Base-by-base conservation (phyloP, 768 basidiomycete species). In the Mycena chlorophos region DNA sequence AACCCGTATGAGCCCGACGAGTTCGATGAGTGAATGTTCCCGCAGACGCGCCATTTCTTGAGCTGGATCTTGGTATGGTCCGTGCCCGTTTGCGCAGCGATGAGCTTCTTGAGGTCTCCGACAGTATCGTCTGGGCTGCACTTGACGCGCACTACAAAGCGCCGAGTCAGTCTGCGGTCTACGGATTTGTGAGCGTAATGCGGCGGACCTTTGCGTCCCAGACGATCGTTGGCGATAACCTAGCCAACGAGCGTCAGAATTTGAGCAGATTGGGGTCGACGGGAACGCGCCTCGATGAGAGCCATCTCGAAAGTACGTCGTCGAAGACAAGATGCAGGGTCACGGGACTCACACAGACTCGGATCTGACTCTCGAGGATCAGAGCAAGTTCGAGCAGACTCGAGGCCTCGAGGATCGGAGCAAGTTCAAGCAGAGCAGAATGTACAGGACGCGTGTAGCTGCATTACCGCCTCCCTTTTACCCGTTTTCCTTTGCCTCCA, bases 121-220 rank as follows among this genome's bases (percentile, higher is more conserved):
- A 99, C 92, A 1, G 97, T 98, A 69, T 99, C 97, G 14, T 96
- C 87, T 4, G 92, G 84, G 71, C 87, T 88, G 76, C 95, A 97
- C 73, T 98, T 97, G 67, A 98, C 93, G 61, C 92, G 89, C 57
- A 97, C 95, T 97, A n/a, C n/a, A 59, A 5, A 26, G 20, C 27
- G n/a, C 16, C 13, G 22, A 53, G 38, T 54, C 30, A 14, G 16
- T 43, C 29, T 45, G n/a, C 34, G 46, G n/a, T 45, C 45, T 40
- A 26, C 8, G 26, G 30, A 66, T n/a, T 34, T 34, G 31, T 34
- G 31, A 17, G 31, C 31, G 31, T 17, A 8, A 34, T 34, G 31
- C 31, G 39, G 22, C 75, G 43, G 19, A 92, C 94, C 93, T 88
- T 95, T 96, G 58, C 90, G 85, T 52, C 95, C 94, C 46, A 95